Base-by-base conservation (phyloP, 2,329 filamentous ascomycete species). In the Xylaria digitata region DNA sequence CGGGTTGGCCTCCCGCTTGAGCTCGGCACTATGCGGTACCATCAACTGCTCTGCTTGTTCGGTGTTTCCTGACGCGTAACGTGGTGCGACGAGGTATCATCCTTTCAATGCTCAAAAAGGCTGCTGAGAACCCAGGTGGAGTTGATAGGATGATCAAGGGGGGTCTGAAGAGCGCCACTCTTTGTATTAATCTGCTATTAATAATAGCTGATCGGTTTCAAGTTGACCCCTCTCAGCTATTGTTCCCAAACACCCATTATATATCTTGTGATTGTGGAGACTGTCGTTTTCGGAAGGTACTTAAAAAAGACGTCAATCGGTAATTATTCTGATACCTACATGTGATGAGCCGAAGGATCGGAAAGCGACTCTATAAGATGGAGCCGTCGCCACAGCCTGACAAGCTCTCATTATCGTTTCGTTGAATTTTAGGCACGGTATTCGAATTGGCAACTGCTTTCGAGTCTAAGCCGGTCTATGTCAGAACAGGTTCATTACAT, bases 151-250 rank as follows among this genome's bases (percentile, higher is more conserved):
- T 59, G 59, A 59, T 26, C 2, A 52, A 40, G 49, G 59, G 59
- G 64, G 48, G 42, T 1, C 19, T 3, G 7, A n/a, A 45, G 45
- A 32, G 54, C 54, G 49, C 64, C 49, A 59, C 54, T 23, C 23
- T 21, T 17, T 55, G 48, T 59, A 43, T 55, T 59, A 19, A 30
- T 45, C 42, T 23, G 54, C 26, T 49, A 60, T 66, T 59, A 60
- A 63, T 66, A 50, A 55, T 30, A 58, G 49, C 53, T 55, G 21
- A 55, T 43, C 37, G 42, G 64, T 66, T 66, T 66, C 64, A 66
- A 43, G 54, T 53, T 58, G 45, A 19, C 42, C 32, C 50, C 48
- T 40, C 13, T 40, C 13, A 26, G 52, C 50, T 42, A 34, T 48
- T 43, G 53, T n/a, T 53, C 45, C 6, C 40, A 26, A 66, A 62